These are phyloP conservation scores for Holtermanniella nyarrowii DNA, from an alignment of 768 basidiomycete species.

Conservation along the genomic window DNA sequence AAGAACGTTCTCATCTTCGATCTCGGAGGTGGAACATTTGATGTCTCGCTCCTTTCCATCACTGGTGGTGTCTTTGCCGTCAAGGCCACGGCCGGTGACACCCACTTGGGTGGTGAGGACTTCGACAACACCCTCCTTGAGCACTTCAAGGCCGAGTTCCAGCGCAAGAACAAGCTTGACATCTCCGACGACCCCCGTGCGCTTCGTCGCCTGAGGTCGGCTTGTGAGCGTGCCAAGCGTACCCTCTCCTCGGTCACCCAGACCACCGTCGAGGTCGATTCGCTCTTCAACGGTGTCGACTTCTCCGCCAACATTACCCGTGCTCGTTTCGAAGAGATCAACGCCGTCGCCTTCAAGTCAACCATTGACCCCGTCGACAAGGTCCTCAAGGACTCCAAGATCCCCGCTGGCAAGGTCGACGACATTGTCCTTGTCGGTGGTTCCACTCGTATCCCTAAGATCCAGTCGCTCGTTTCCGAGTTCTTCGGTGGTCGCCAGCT, in stretches of 20 bases:
- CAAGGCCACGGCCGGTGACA: conserved; percentile 96
- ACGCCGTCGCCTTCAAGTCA: conserved; percentile 86
- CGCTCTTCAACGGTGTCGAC: conserved; percentile 93
- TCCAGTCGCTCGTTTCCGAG: conserved; percentile 94
- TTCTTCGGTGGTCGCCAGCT: conserved; percentile 95
- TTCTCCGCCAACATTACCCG: conserved; percentile 98
- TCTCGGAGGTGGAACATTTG: conserved; percentile 98
- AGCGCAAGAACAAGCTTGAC: conserved; percentile 90
- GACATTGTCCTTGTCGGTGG: conserved; percentile 99
- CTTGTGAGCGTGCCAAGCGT: conserved; percentile 99
- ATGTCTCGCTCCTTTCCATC: conserved; percentile 97
- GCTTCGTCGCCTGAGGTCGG: conserved; percentile 83
- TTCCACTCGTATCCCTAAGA: conserved; percentile 99
- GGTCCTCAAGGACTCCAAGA: conserved; percentile 98
- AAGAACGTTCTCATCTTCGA: conserved; percentile 99
- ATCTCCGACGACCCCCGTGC: conserved; percentile 97
- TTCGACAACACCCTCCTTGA: conserved; percentile 97
- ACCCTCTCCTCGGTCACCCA: conserved; percentile 96
- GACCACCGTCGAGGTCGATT: conserved; percentile 99
- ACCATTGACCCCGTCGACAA: conserved; percentile 98
- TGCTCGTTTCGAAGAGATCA: conserved; percentile 99
- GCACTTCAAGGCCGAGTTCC: conserved; percentile 99
- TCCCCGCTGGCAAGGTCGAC: conserved; percentile 84
- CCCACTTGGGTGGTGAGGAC: conserved; percentile 98
- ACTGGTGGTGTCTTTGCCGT: conserved; percentile 80